These are phyloP conservation scores for Cercospora zeae-maydis DNA, from an alignment of 2,329 filamentous ascomycete genomes.

Conservation along the genomic window DNA sequence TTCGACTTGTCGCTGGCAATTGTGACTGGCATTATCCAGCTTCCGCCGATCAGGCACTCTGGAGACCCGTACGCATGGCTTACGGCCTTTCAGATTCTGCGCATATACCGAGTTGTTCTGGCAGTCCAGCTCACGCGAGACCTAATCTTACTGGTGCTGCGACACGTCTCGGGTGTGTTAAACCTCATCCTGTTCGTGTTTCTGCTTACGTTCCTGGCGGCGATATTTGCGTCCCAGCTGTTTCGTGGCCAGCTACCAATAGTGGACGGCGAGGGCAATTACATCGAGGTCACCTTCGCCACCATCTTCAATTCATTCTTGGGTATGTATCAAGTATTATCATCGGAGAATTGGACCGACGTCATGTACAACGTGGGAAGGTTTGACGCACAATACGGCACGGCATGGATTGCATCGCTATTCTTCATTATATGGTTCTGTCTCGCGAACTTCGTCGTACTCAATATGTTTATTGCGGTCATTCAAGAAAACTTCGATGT, in stretches of 20 bases:
- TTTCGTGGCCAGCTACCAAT: conserved; percentile 79
- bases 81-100: conserved; percentile 86
- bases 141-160: conserved; percentile 79
- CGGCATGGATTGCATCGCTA: conserved; percentile 87
- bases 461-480: conserved; percentile 99
- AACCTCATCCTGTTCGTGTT: conserved; percentile 97
- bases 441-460: conserved; percentile 85
- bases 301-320: conserved; percentile 95
- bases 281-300: conserved; percentile 71
- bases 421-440: conserved; percentile 97
- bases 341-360: conserved; percentile 91
- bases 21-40: conserved; percentile 77
- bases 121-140: conserved; percentile 83
- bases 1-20: conserved; percentile 77
- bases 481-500: conserved; percentile 99
- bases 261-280: conserved; percentile 57
- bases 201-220: conserved; percentile 86
- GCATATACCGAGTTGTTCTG: conserved; percentile 87
- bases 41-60: conserved; percentile 72
- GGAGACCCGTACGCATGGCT: conserved; percentile 78
- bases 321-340: conserved; percentile 95
- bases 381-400: conserved; percentile 61
- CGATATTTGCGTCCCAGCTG: conserved; percentile 89
- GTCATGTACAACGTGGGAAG: conserved; percentile 80
- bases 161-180: conserved; percentile 85